Base-by-base conservation (phyloP, 805 yeast species). In the Cyberlindnera xishuangbannaensis region DNA sequence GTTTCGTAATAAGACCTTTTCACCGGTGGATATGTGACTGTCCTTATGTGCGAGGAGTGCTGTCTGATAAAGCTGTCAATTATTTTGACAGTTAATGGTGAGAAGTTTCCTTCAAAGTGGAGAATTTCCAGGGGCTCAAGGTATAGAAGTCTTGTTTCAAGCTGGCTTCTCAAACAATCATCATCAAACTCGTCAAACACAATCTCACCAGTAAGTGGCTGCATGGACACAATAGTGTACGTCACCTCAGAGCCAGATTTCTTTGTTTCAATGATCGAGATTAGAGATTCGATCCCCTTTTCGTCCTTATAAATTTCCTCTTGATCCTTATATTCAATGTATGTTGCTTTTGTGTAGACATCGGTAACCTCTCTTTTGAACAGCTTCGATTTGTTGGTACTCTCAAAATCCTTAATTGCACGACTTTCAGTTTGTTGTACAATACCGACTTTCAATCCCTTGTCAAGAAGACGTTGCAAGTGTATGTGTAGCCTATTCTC, bases 371-470 rank as follows among this genome's bases (percentile, higher is more conserved):
- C 61, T 29, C 97, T 62, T 32, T 71, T 71, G 57, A 90, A 84
- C 2, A 87, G 68, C 17, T 67, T 64, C 19, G 68, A 60, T 34
- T 71, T 72, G 40, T 71, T 78, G 5, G 71, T 56, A 3, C 73
- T 58, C 19, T 56, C 56, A 12, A 59, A 61, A 6, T 71, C 67
- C 48, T 84, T 84, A 11, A 84, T 64, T 0, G 86, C 85, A 2
- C 86, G 79, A 0, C 90, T 75, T 51, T 90, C 97, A 5, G 73
- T 62, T 51, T 92, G 97, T 49, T 81, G 80, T 0, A 88, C 92
- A 2, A 92, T 75, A 0, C 94, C 97, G 4, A 92, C 85, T 52
- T 83, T 88, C 39, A 74, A 61, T 0, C 96, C 95, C 34, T 64
- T 65, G 25, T 70, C 72, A 4, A 92, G 65, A 13, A 90, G 60